phyloP scores from a whole-genome alignment of 2,329 filamentous ascomycete species.

The Penicillium psychrosexuale region DNA sequence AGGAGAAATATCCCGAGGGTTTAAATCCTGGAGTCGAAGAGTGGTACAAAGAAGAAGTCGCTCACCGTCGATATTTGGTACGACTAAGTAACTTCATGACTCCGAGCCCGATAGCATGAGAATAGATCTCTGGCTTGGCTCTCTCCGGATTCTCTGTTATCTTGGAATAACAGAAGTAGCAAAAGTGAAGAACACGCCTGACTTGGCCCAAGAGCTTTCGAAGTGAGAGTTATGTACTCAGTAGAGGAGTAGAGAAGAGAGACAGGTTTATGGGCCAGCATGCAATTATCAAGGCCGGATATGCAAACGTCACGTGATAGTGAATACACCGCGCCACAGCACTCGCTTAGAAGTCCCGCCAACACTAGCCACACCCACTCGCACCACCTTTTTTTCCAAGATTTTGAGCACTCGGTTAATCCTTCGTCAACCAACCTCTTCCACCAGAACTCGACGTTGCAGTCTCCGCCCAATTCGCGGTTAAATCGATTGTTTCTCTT shows the following conservation, averaged over 20 bases:
- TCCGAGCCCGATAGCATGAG: conserved; percentile 29
- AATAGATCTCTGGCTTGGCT: conserved; percentile 11
- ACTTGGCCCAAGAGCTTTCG: conserved; percentile 1
- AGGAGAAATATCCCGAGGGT: background rate
- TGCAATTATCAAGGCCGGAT: conserved; percentile 15
- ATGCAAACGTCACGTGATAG: conserved; percentile 28
- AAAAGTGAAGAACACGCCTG: background rate
- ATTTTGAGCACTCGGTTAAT: conserved; percentile 27
- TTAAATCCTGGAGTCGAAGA: background rate
- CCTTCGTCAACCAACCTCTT: conserved; percentile 34
- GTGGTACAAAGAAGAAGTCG: conserved; percentile 15
- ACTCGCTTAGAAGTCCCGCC: conserved; percentile 38
- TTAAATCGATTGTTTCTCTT: conserved; percentile 96
- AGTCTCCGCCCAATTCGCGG: conserved; percentile 97
- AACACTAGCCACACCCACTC: conserved; percentile 37
- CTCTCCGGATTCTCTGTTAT: background rate
- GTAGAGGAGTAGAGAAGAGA: conserved; percentile 3
- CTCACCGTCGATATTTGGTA: conserved; percentile 41
- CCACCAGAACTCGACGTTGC: conserved; percentile 84
- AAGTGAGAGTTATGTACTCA: background rate
- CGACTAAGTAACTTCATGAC: conserved; percentile 41
- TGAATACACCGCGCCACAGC: conserved; percentile 25
- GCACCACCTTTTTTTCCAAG: conserved; percentile 39
- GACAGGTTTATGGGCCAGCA: conserved; percentile 9
- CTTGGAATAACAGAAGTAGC: background rate